Base-by-base conservation (phyloP, 2,329 filamentous ascomycete genomes). In the Cytospora piceae region DNA sequence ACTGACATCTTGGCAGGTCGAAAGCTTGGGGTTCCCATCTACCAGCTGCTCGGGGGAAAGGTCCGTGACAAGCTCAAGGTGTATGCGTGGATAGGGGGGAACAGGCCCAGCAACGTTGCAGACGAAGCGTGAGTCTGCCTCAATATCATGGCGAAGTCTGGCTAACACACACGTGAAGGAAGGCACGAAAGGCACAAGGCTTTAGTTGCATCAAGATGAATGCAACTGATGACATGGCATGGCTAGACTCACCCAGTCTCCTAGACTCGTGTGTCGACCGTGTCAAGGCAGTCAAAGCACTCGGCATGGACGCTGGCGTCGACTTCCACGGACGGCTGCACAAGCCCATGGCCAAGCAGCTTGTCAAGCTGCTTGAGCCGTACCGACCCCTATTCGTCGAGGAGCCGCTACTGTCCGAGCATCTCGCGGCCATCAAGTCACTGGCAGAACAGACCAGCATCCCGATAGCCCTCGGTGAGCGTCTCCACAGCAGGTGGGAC, bases 281-380 rank as follows among this genome's bases (percentile, higher is more conserved):
- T 14, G 77, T 90, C 7, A 84, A 86, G 72, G 80, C 82, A 0
- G 87, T 91, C n/a, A 90, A 89, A 73, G 78, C 79, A 0, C 75
- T 89, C 0, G 87, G 87, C 3, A 81, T 91, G 73, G 87, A 90
- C 67, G 87, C 82, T 3, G 88, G 84, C 3, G 80, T 90, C 56
- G 88, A 91, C 71, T 90, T 90, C 76, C 88, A 91, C 72, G 88
- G 88, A n/a, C 82, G 87, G 27, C 77, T 90, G 6, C 88, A 90
- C 76, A 88, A 87, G 67, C 86, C 87, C 17, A 90, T 90, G 87
- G 87, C 87, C 1, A 89, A 88, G 70, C 87, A 90, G 70, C 81
- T 90, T 14, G 87, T 87, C n/a, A 83, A 82, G 69, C 78, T 82
- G 0, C 79, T 90, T 1, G 87, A 89, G 71, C 86, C 87, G 0